Conservation (phyloP, 768 basidiomycete genomes). For the Coprinopsis strossmayeri region DNA sequence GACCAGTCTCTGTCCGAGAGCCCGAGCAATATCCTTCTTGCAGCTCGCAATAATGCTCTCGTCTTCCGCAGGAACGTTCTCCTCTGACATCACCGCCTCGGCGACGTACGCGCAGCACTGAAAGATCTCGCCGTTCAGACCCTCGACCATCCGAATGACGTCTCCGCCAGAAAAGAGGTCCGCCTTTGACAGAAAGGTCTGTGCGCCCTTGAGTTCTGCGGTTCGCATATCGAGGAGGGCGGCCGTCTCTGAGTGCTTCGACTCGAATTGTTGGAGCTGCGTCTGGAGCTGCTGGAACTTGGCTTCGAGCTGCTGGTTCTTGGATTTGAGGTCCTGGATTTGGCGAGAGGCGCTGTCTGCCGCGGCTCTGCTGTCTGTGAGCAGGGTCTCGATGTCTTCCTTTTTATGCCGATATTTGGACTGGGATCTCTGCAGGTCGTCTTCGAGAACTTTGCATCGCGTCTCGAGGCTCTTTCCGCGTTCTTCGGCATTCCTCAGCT, state of each 20-base stretch:
- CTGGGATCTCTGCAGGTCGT: not conserved
- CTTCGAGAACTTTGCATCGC: not conserved
- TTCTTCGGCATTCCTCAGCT: not conserved
- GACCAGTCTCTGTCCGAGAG: constrained; percentile 1
- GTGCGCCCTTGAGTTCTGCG: constrained; percentile 34
- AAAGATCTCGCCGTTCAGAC: constrained; percentile 42
- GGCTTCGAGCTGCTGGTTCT: not conserved
- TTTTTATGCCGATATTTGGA: not conserved
- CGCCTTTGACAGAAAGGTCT: constrained; percentile 37
- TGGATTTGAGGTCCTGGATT: not conserved
- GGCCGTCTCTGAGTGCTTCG: not conserved
- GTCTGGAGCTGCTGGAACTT: not conserved
- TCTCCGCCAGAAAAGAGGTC: constrained; percentile 40
- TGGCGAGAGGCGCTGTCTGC: not conserved
- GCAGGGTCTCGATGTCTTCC: not conserved
- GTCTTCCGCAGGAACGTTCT: not conserved
- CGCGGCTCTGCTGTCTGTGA: not conserved
- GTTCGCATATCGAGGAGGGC: constrained; percentile 22
- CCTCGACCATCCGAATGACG: constrained; percentile 30
- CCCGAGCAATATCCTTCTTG: not conserved
- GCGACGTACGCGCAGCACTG: constrained; percentile 41
- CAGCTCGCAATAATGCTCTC: not conserved
- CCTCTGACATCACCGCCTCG: constrained; percentile 18
- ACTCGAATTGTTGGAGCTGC: not conserved
- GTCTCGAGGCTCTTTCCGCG: not conserved